Conservation (phyloP, 257 asterid genomes). For the Vinca minor region DNA sequence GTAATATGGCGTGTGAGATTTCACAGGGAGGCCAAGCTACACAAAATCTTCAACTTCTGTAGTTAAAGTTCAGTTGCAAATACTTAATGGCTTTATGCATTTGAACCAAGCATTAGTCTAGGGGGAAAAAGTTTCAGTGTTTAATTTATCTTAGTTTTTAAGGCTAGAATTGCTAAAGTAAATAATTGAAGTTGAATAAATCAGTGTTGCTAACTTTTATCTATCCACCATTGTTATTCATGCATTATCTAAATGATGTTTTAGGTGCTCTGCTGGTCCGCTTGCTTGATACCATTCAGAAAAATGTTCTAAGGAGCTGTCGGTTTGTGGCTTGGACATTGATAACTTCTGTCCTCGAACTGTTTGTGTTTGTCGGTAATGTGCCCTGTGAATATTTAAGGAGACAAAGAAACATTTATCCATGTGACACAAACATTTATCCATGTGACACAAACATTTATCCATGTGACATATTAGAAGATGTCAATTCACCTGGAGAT, state of each 20-base stretch:
- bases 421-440: slow-evolving; percentile 28
- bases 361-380: slow-evolving; percentile 25
- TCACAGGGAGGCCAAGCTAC: not conserved
- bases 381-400: slow-evolving; percentile 46
- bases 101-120: not conserved
- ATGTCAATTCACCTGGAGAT: slow-evolving; percentile 20
- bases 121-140: not conserved
- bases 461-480: slow-evolving; percentile 34
- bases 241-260: not conserved
- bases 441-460: slow-evolving; percentile 28
- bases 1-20: too few relatives aligned
- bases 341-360: slow-evolving; percentile 34
- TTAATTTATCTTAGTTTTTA: too few relatives aligned
- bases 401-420: slow-evolving; percentile 35
- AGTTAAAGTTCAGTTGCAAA: not conserved
- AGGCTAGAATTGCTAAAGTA: too few relatives aligned
- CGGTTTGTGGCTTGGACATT: slow-evolving; percentile 38
- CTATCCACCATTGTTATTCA: not conserved
- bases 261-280: slow-evolving; percentile 40
- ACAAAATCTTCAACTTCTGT: not conserved
- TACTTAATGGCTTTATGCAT: not conserved
- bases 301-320: slow-evolving; percentile 51
- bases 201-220: too few relatives aligned
- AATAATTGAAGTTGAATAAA: too few relatives aligned
- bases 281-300: slow-evolving; percentile 38